Evolutionary conservation across 2,329 filamentous ascomycete species (phyloP).

Genomic region (Diaporthe amygdali): DNA sequence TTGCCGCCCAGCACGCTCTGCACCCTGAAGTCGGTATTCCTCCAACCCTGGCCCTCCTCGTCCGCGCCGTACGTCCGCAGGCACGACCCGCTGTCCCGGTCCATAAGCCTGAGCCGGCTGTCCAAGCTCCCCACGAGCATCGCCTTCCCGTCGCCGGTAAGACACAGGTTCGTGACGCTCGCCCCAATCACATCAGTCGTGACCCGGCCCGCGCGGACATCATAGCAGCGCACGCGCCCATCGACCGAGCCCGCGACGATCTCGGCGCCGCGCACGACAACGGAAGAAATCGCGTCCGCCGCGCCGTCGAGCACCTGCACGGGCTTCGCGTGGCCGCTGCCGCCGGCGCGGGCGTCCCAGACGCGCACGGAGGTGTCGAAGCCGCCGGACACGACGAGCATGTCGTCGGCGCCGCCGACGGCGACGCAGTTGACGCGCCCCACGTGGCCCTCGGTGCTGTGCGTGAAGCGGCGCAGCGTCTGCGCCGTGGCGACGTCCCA

Average conservation of each 20-base stretch:
- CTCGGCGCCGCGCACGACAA: slow-evolving; percentile 55
- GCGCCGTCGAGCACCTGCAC: slow-evolving; percentile 78
- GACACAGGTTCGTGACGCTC: slow-evolving; percentile 75
- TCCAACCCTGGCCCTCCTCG: slow-evolving; percentile 42
- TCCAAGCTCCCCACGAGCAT: slow-evolving; percentile 79
- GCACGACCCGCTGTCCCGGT: slow-evolving; percentile 74
- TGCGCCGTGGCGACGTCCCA: slow-evolving; percentile 89
- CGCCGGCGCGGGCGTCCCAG: slow-evolving; percentile 69
- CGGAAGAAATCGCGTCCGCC: slow-evolving; percentile 66
- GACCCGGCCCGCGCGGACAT: slow-evolving; percentile 76
- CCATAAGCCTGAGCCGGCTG: slow-evolving; percentile 79
- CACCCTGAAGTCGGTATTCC: slow-evolving; percentile 75
- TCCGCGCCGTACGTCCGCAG: slow-evolving; percentile 69
- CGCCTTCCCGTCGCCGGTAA: slow-evolving; percentile 75
- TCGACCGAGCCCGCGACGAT: slow-evolving; percentile 84
- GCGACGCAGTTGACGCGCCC: slow-evolving; percentile 78
- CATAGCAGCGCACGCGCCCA: slow-evolving; percentile 81
- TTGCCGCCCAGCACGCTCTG: slow-evolving; percentile 76
- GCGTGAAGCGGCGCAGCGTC: slow-evolving; percentile 76
- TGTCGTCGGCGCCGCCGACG: slow-evolving; percentile 79
- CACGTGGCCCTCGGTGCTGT: slow-evolving; percentile 63
- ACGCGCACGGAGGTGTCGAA: slow-evolving; percentile 78
- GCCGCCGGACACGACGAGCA: slow-evolving; percentile 73
- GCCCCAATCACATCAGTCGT: slow-evolving; percentile 73
- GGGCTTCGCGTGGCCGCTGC: slow-evolving; percentile 55